phyloP scores from a whole-genome alignment of 106 monocot species.

The Hemerocallis citrina region DNA sequence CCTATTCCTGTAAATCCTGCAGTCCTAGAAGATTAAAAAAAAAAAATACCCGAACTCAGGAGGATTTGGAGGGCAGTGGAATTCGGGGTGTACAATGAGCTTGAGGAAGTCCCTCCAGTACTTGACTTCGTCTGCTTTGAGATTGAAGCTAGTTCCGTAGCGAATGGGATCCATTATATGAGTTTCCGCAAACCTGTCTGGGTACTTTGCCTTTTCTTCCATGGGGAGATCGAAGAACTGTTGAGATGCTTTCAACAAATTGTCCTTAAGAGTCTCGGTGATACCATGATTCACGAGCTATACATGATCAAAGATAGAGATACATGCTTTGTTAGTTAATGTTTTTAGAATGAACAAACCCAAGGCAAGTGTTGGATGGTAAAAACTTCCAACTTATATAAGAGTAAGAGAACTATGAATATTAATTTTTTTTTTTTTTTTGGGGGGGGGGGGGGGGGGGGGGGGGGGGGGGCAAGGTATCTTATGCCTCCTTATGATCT shows the following conservation, averaged over 20 bases:
- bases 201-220: conserved; percentile 49
- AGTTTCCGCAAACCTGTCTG: conserved; percentile 18
- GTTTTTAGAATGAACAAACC: no score
- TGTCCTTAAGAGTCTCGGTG: conserved; percentile 11
- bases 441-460: no score
- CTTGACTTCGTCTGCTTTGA: conserved; percentile 36
- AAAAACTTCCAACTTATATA: neutral
- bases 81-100: conserved; percentile 42
- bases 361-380: no score
- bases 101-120: conserved; percentile 70
- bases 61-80: conserved; percentile 49
- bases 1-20: no score
- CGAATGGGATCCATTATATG: conserved; percentile 49
- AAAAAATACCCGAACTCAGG: conserved; percentile 24
- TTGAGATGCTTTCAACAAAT: conserved; percentile 1
- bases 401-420: no score
- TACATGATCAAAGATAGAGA: no score
- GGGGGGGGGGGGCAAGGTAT: no score
- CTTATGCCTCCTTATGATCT: no score
- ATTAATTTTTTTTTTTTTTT: no score
- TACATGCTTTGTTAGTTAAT: no score
- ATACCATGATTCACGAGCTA: conserved; percentile 49
- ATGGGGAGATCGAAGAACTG: conserved; percentile 22
- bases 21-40: no score
- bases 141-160: conserved; percentile 68